Base-by-base conservation (phyloP, 768 basidiomycete genomes). In the Mycena rosella region DNA sequence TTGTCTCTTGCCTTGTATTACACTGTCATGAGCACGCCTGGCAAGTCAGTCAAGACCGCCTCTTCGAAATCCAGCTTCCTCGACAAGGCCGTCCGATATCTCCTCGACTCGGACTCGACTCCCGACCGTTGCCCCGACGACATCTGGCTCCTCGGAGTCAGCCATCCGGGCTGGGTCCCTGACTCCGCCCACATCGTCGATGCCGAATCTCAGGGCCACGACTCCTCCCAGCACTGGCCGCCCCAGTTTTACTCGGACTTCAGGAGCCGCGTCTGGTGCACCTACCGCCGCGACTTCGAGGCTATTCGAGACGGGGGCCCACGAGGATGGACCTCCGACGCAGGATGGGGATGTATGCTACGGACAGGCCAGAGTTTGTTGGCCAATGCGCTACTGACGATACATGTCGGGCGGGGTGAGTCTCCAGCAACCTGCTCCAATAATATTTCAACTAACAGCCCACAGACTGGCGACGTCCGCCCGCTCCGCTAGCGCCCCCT, bases 311-410 rank as follows among this genome's bases (percentile, higher is more conserved):
- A 84, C 17, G 83, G 86, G 0, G 88, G 88, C 1, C 91, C 93
- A 77, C 91, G 90, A 74, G 93, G 91, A 0, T 92, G 96, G 87
- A 91, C 92, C 18, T 91, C 87, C 69, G 95, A 96, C 79, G 83
- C 91, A 0, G 95, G 95, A 0, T 96, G 95, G 95, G 95, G 95
- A 0, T 96, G 95, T 75, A 96, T 96, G 95, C 77, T 96, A 44
- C 80, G 95, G 29, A 96, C 95, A 0, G 95, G 94, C 1, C 95
- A 96, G 78, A 91, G 90, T 63, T 73, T 96, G 66, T 81, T 96
- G 26, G 95, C 93, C 9, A 96, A 93, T 60, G 87, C 93, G 1
- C 79, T 96, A n/a, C 77, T 93, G 17, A 83, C 89, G 75, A 77
- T 91, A 2, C 92, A 95, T 77, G 82, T 96, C 0, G 92, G 92